Base-by-base conservation (phyloP, 805 yeast species). In the Pichia eremophila region DNA sequence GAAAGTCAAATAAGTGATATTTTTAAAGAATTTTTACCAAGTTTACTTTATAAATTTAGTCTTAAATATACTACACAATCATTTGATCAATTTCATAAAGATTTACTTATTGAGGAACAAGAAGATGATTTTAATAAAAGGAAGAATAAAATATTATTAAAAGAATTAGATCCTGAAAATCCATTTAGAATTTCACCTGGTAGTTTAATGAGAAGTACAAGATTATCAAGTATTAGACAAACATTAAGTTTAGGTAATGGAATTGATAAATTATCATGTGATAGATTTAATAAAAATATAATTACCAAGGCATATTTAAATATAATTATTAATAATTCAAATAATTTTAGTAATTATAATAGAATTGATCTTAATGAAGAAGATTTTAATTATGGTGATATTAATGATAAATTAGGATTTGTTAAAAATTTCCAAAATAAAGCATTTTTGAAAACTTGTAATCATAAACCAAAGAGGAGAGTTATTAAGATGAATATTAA, bases 11-110 rank as follows among this genome's bases (percentile, higher is more conserved):
- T 88, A 34, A 69, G 95, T 46, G 86, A 83, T 45, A 69, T 88
- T 51, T 88, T 88, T 65, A 72, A 93, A 51, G 96, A 88, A 60
- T 83, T 87, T 45, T 71, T 88, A 46, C 96, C 96, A 2, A 79
- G 87, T 11, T 78, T 87, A 41, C 71, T 88, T 45, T 90, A 88
- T 65, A 78, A 83, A 56, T 73, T 86, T 48, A 79, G 88, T 35
- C 78, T 84, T 57, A 78, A 76, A 54, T 88, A 80, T 71, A 75
- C 81, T 3, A 59, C 68, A 7, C 60, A 64, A 47, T 58, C 63
- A 6, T 58, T 68, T 44, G 63, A 65, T 44, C 69, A 67, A 43
- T 65, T 67, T 46, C 71, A 67, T 48, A 54, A 54, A 45, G 66
- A 68, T 49, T 53, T 66, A 43, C 51, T 60, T 37, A 57, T 58